Evolutionary conservation across 345 rosid genomes (phyloP).

Genomic region (Aquilaria malaccensis): DNA sequence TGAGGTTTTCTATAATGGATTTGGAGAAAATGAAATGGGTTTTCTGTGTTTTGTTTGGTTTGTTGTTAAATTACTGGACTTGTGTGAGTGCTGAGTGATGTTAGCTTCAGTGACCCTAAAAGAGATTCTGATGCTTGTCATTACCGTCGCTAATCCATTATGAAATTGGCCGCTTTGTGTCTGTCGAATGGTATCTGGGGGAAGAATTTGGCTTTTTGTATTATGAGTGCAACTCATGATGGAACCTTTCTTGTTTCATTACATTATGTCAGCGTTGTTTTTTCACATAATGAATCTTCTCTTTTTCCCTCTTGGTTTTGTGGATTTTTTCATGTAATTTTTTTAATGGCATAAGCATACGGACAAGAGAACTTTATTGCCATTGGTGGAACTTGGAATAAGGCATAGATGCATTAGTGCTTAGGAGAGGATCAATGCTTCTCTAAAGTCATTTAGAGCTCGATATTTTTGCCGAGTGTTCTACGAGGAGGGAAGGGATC

Average conservation of each 20-base stretch:
- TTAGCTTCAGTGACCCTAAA: constrained; percentile 11
- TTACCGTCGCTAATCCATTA: constrained; percentile 23
- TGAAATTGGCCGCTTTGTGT: constrained; percentile 27
- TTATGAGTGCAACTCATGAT: constrained; percentile 8
- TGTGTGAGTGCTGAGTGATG: constrained; percentile 16
- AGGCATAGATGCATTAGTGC: constrained; percentile 35
- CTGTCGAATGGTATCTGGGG: constrained; percentile 37
- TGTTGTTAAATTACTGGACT: constrained; percentile 12
- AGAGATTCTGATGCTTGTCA: constrained; percentile 50
- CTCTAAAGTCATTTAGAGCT: background rate
- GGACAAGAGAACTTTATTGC: constrained; percentile 9
- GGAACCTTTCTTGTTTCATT: constrained; percentile 10
- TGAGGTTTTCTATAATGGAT: background rate
- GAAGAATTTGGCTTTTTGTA: constrained; percentile 36
- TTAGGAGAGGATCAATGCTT: constrained; percentile 13
- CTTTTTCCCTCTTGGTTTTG: constrained; percentile 29
- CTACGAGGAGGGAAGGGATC: constrained; percentile 8
- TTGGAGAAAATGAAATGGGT: constrained; percentile 10
- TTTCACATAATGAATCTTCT: constrained; percentile 44
- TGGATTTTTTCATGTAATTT: constrained; percentile 14
- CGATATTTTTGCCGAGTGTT: constrained; percentile 8
- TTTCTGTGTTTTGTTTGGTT: constrained; percentile 20
- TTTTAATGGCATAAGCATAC: constrained; percentile 8
- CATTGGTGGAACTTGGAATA: constrained; percentile 23
- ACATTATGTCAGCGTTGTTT: constrained; percentile 34